A percentile compares a stretch with the other conserved stretches of the same genome.
Evolutionary conservation across 176 grass and related monocot genomes (phyloP).

Genomic region (Cenchrus fungigraminus): DNA sequence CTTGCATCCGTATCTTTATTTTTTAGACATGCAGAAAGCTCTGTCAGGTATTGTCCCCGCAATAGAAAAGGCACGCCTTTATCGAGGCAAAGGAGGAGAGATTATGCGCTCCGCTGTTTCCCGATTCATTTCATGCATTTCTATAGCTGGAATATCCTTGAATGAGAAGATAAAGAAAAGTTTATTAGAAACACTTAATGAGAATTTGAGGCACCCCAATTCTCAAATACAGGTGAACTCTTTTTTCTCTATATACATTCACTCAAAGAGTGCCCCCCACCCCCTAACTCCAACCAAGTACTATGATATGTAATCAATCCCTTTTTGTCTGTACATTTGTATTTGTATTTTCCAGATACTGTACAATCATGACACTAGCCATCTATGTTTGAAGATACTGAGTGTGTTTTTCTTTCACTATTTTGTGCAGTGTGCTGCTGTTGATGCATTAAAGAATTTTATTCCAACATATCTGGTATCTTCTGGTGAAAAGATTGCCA

Average conservation of each 20-base stretch:
- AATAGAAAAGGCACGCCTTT: conserved; percentile 96
- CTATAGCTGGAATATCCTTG: conserved; percentile 75
- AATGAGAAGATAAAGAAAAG: conserved; percentile 86
- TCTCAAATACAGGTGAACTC: conserved; percentile 86
- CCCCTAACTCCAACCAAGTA: not conserved
- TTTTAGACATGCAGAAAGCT: conserved; percentile 77
- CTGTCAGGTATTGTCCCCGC: conserved; percentile 80
- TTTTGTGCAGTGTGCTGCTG: conserved; percentile 69
- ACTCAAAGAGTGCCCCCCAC: not conserved
- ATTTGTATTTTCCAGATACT: not conserved
- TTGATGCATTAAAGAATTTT: conserved; percentile 87
- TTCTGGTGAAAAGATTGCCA: conserved; percentile 65
- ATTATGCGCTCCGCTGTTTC: conserved; percentile 93
- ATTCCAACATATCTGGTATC: conserved; percentile 82
- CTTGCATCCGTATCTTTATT: conserved; percentile 28
- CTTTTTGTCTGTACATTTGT: conserved; percentile 23
- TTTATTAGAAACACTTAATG: conserved; percentile 93
- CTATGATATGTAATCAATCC: conserved; percentile 8
- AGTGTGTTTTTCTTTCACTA: conserved; percentile 29
- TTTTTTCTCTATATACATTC: conserved; percentile 25
- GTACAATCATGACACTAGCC: conserved; percentile 18
- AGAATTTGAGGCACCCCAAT: conserved; percentile 95
- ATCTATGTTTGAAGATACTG: conserved; percentile 35
- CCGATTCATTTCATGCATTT: conserved; percentile 89
- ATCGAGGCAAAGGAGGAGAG: conserved; percentile 97